Evolutionary conservation across 331 rosid genomes (phyloP), one percentile per base, ranked within the genome.

Genomic region (Phaseolus coccineus): DNA sequence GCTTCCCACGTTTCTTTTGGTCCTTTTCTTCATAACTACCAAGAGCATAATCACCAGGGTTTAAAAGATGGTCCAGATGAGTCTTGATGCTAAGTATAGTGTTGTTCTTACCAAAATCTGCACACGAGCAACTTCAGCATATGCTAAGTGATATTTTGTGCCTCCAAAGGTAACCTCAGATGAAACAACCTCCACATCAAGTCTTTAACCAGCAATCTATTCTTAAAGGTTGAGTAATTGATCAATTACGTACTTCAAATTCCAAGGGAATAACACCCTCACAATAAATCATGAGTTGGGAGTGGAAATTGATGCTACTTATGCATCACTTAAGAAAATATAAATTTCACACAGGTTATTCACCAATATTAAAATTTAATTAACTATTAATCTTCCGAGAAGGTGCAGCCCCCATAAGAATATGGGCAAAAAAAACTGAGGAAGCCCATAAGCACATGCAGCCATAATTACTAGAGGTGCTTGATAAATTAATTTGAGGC

Each of bases 381-480:
- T 2, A 13, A 73, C 16, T 37, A 46, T 30, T 1, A 42, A 30
- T 13, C 51, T 92, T 97, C 97, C 92, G 91, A 28, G 81, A 83
- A 57, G 96, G 95, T 72, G 67, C 85, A 16, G 97, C 14, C 93
- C 98, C 97, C 98, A 94, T 48, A 94, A 63, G 85, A 94, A 94
- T 19, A 92, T 93, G 31, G 97, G 97, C 75, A 92, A 62, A 40
- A 95, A 93, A 85, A 94, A 94, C 53, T 94, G 98, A 31, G 98
- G 97, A 69, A 94, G 94, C 16, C 98, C 98, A 53, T 88, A 94
- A 19, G 94, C 87, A 68, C 98, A 97, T 1, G 98, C 98, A 46
- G 97, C 97, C 74, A 94, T 87, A 58, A 85, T 94, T 79, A 97
- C 98, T 19, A 94, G 69, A 33, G 94, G 90, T 42, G 90, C 87